Evolutionary conservation across 1,139 yeast species (phyloP).

Genomic region (Dujonia santamariae): DNA sequence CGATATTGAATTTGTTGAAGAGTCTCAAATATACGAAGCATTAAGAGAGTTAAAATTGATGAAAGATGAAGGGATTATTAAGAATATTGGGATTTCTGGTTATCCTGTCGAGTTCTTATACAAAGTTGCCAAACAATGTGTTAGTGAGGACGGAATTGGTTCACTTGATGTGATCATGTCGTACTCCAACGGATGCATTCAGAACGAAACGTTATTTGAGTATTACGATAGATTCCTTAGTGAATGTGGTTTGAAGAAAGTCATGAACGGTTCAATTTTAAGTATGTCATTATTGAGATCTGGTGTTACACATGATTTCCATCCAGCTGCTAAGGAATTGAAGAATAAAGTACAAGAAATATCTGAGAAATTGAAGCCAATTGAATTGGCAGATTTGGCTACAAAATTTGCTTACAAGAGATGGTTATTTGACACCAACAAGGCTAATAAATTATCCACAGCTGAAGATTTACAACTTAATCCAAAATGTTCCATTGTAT

Average conservation of each 20-base stretch:
- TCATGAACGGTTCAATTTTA: constrained; percentile 80
- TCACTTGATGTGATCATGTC: constrained; percentile 72
- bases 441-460: constrained; percentile 7
- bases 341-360: constrained; percentile 52
- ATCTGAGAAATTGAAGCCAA: constrained; percentile 43
- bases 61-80: constrained; percentile 62
- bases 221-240: constrained; percentile 47
- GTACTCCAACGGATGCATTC: constrained; percentile 81
- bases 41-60: constrained; percentile 54
- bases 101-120: constrained; percentile 74
- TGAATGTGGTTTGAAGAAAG: constrained; percentile 53
- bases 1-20: constrained; percentile 79
- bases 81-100: constrained; percentile 78
- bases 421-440: constrained; percentile 43
- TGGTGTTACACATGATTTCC: constrained; percentile 67
- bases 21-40: constrained; percentile 57
- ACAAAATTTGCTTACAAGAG: constrained; percentile 67
- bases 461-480: constrained; percentile 19
- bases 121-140: constrained; percentile 41
- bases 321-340: constrained; percentile 71
- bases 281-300: constrained; percentile 84
- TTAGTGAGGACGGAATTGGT: constrained; percentile 33
- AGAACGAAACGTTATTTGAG: constrained; percentile 58
- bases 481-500: constrained; percentile 56
- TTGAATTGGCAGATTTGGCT: constrained; percentile 79